Evolutionary conservation across 1,284 basidiomycete genomes (phyloP), one percentile per base, ranked within the genome.

Genomic region (Porodaedalea pini): DNA sequence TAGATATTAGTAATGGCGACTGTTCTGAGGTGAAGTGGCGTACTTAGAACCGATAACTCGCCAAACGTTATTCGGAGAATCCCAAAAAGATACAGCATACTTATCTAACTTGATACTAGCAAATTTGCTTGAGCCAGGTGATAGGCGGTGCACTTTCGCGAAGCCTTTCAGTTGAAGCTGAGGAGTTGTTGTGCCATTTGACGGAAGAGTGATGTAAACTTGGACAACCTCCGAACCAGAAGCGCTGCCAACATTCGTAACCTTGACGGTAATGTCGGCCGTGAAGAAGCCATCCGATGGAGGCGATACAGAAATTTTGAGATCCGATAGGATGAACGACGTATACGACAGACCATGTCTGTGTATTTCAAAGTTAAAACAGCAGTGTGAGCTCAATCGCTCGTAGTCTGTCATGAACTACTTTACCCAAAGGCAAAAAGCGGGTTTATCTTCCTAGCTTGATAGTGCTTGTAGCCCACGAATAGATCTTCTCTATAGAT

Each of bases 281-380:
- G 59, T 63, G 62, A 81, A 71, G 32, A 68, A 63, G 27, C 69
- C 65, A 7, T 69, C 70, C 13, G 67, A 61, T 10, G 69, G 57
- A 8, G 66, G 59, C 13, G 67, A 64, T 21, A 64, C 66, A 27
- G 74, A 73, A 40, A 72, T 61, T 31, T 63, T 32, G 15, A 88
- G 69, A 54, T 78, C 69, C 0, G 77, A 76, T 52, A 86, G 75
- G 4, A 71, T 70, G 70, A 92, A 92, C 0, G 75, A 78, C 4
- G 88, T 86, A 71, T 90, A 92, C 2, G 85, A 88, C 34, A 91
- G 71, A 6, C 90, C 90, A 68, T 79, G 80, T 5, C 83, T 80
- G 57, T 4, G 34, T 31, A 41, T 68, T 45, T 56, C 31, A 41
- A 27, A 52, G 41, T 56, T 21, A 37, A 51, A 51, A 34, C 54